Evolutionary conservation across 768 basidiomycete species (phyloP), one percentile per base, ranked within the genome.

Genomic region (Mycena belliarum): DNA sequence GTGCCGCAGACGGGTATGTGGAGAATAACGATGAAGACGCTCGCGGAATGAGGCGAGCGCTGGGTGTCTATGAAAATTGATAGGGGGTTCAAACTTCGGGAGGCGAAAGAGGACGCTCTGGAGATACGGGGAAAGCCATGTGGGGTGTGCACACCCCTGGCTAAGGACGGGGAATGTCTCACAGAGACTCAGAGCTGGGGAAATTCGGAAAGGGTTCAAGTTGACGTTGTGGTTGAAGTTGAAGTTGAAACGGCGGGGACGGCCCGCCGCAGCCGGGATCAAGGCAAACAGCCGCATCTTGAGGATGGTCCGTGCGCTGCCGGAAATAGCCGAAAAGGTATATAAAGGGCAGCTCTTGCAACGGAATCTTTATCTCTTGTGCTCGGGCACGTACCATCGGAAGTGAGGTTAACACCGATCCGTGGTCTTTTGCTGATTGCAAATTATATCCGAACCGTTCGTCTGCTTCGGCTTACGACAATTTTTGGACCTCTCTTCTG

Each of bases 381-480:
- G 89, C 89, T 91, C 88, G 89, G 89, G 89, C 87, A 88, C 85
- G 89, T 86, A 89, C 88, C 89, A 87, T 90, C 88, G 87, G 85
- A 86, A 89, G 89, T 92, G 91, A 93, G 88, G 91, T 93, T 81
- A 85, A 79, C 89, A 92, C 90, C 87, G 91, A 93, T 88, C 85
- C 87, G 88, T 86, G 90, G 88, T 89, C 82, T 90, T 79, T 92
- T 91, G 90, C 89, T 92, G 87, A 87, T 92, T 92, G 89, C 89
- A 92, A 92, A 92, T 89, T 91, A 91, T 89, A 92, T 92, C 90
- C 90, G 88, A 90, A 91, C 88, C 89, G 88, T 91, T 89, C 88
- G 82, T 85, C 72, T 80, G 87, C 88, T 91, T 89, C 78, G 87
- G 88, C 86, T 82, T 81, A 77, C 82, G 87, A 88, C 87, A 91